phyloP scores from a whole-genome alignment of 306 rosid genomes.

The Cicer cuneatum region DNA sequence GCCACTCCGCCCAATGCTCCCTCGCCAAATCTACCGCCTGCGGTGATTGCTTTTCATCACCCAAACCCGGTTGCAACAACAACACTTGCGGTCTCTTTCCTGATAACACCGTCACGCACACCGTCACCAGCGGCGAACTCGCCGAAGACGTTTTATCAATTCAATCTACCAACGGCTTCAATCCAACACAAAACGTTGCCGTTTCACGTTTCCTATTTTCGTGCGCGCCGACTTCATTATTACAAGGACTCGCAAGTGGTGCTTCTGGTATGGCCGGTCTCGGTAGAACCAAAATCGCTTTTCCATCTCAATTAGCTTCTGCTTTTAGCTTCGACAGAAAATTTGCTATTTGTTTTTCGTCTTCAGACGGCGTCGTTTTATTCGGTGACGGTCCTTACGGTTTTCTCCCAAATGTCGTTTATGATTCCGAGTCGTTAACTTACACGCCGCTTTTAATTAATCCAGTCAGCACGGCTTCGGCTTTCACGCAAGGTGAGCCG shows the following conservation, averaged over 20 bases:
- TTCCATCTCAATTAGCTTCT: constrained; percentile 60
- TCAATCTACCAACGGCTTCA: constrained; percentile 61
- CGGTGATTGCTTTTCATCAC: constrained; percentile 61
- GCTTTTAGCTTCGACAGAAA: constrained; percentile 65
- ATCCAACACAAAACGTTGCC: constrained; percentile 50
- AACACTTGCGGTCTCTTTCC: constrained; percentile 53
- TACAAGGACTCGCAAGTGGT: constrained; percentile 55
- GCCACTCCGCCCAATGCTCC: constrained; percentile 63
- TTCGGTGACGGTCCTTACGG: constrained; percentile 65
- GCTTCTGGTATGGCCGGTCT: constrained; percentile 71
- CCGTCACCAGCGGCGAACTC: constrained; percentile 62
- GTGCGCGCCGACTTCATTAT: constrained; percentile 55
- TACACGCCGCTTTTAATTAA: constrained; percentile 55
- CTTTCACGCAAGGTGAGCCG: constrained; percentile 51
- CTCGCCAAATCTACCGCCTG: constrained; percentile 55
- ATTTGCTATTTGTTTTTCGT: constrained; percentile 59
- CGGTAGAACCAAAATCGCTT: constrained; percentile 55
- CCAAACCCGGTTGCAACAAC: constrained; percentile 71
- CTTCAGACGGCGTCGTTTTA: constrained; percentile 52
- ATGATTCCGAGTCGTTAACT: constrained; percentile 45
- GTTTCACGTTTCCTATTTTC: constrained; percentile 55
- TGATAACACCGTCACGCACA: constrained; percentile 58
- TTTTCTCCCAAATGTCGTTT: constrained; percentile 47
- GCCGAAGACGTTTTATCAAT: constrained; percentile 52
- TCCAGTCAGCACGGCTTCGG: constrained; percentile 68